Base-by-base conservation (phyloP, 2,329 filamentous ascomycete species). In the Ceratocystis alfenasii region DNA sequence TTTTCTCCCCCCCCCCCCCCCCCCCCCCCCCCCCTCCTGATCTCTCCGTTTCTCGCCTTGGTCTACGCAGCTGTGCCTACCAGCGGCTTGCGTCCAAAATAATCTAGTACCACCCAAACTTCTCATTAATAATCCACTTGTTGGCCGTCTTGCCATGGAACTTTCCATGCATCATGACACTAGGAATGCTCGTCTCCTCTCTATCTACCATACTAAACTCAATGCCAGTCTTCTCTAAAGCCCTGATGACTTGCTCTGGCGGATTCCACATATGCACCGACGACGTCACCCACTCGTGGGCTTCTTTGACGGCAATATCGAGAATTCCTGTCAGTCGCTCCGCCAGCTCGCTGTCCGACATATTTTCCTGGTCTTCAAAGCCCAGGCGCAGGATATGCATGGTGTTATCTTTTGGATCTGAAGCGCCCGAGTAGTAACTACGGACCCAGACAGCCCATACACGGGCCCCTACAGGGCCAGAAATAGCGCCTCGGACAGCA, bases 261-360 rank as follows among this genome's bases (percentile, higher is more conserved):
- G 92, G 91, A 72, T 94, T 95, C 93, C 93, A 97, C 63, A 93
- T 78, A 73, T 91, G 82, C 2, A 96, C 83, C 59, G 83, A 80
- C 50, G 80, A 78, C 76, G 90, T 84, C 57, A 82, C 78, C 87
- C 89, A 95, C 66, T 83, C 78, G 2, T 78, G 75, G 1, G 92
- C 92, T 74, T 95, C 85, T 7, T 76, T 75, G 71, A 87, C 84
- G 3, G 90, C 91, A 57, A 85, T 78, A 53, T 77, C 75, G 57
- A 95, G 73, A 30, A 96, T 80, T 2, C 82, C 81, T 46, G 80
- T 78, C 67, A 95, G 77, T 0, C 81, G 80, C 17, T 77, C 75
- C 0, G 74, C 74, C 59, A 87, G 76, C 48, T 80, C 77, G 3
- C 75, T 74, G 3, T 77, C 73, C 1, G 75, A 68, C 0, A 72